Evolutionary conservation across 1,139 yeast genomes (phyloP), one percentile per base, ranked within the genome.

Genomic region (Candida tropicalis): DNA sequence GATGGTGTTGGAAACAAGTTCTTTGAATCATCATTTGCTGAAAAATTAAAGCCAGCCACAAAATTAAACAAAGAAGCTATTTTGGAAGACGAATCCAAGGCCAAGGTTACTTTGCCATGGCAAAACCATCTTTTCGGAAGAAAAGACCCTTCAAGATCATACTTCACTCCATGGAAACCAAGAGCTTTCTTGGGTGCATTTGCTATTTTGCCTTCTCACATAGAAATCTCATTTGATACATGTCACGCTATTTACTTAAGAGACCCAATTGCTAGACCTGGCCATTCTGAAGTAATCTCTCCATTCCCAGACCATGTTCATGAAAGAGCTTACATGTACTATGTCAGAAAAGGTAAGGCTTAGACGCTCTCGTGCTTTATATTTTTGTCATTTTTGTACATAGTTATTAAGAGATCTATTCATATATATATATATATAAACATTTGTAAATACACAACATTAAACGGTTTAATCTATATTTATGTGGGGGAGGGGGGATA

Each of bases 191-290:
- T 93, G 51, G 91, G 96, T 4, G 95, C 96, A 38, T 89, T 91
- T 66, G 95, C 98, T 12, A 79, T 93, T 48, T 77, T 89, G 55
- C 99, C 99, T 23, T 84, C 87, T 49, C 98, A 93, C 65, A 74
- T 93, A 48, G 99, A 93, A 66, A 73, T 95, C 31, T 87, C 95
- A 16, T 91, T 88, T 65, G 79, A 80, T 49, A 89, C 97, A 7
- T 91, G 98, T 63, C 97, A 91, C 65, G 98, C 97, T 9, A 85
- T 93, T 24, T 93, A 93, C 66, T 72, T 93, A 65, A 84, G 97
- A 68, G 96, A 93, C 63, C 99, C 99, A 12, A 91, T 93, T 44
- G 96, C 98, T 10, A 81, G 98, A 65, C 97, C 98, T 10, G 98
- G 97, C 40, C 91, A 87, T 59, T 87, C 97, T 24, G 99, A 93